phyloP scores from a whole-genome alignment of 1,284 basidiomycete species.

The Puccinia novopanici region DNA sequence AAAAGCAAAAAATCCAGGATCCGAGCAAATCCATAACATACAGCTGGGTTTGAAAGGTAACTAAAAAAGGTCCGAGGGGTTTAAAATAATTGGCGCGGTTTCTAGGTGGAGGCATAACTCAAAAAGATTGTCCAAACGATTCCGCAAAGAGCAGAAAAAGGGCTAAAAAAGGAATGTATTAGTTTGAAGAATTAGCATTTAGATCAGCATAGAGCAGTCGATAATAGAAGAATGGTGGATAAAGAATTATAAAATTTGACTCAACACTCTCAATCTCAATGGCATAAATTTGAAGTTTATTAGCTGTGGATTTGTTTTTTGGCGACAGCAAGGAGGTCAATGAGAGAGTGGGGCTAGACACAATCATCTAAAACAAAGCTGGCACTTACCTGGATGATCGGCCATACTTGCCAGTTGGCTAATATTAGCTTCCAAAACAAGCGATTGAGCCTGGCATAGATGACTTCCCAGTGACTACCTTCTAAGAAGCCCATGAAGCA shows the following conservation, averaged over 20 bases:
- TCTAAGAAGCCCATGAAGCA: conserved; percentile 41
- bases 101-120: conserved; percentile 38
- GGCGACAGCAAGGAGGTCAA: not conserved
- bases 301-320: not conserved
- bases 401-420: conserved; percentile 45
- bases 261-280: conserved; percentile 45
- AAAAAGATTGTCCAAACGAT: conserved; percentile 45
- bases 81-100: not conserved
- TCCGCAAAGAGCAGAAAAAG: conserved; percentile 37
- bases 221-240: not conserved
- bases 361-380: not conserved
- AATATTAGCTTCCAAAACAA: conserved; percentile 38
- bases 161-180: not conserved
- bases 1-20: not conserved
- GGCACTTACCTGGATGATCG: conserved; percentile 41
- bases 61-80: not conserved
- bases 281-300: conserved; percentile 45
- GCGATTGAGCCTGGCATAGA: conserved; percentile 29
- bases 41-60: not conserved
- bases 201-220: not conserved
- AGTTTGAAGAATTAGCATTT: not conserved
- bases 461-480: conserved; percentile 15
- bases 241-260: not conserved
- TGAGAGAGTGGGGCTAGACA: not conserved
- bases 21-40: not conserved